A percentile compares a stretch with the other conserved stretches of the same genome.
Conservation (phyloP, 345 rosid species). For the Capsella bursapastoris region DNA sequence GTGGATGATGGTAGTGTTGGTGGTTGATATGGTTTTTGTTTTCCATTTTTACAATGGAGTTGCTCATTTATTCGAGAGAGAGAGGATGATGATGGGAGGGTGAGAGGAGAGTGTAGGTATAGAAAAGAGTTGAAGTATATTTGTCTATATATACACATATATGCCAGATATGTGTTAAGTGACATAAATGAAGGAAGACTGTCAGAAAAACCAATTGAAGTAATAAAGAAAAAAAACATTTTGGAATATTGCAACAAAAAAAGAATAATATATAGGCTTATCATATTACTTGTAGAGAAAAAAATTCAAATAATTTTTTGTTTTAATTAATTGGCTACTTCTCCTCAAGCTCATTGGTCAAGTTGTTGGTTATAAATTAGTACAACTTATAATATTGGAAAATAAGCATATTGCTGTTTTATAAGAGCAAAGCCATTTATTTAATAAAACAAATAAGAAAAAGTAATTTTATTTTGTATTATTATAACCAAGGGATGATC, state of each 20-base stretch:
- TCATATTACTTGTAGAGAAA: not conserved
- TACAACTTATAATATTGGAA: no score
- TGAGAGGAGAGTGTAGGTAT: conserved; percentile 5
- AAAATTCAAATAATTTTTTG: no score
- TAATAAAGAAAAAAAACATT: not conserved
- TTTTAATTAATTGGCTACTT: no score
- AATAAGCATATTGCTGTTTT: no score
- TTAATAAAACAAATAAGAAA: no score
- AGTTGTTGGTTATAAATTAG: no score
- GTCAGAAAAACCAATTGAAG: not conserved
- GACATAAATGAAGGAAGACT: not conserved
- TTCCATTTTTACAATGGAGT: conserved; percentile 35
- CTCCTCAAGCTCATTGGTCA: no score
- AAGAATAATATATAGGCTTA: not conserved
- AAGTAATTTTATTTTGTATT: no score
- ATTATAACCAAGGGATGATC: no score
- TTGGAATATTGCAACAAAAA: not conserved
- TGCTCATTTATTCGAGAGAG: not conserved
- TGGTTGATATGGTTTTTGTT: conserved; percentile 40
- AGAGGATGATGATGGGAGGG: conserved; percentile 17
- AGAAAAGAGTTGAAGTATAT: conserved; percentile 3
- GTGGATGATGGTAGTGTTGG: conserved; percentile 26
- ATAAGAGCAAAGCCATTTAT: no score
- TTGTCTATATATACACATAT: conserved; percentile 2
- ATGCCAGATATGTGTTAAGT: not conserved